phyloP scores from a whole-genome alignment of 768 basidiomycete genomes.

The Hypsizygus marmoreus region DNA sequence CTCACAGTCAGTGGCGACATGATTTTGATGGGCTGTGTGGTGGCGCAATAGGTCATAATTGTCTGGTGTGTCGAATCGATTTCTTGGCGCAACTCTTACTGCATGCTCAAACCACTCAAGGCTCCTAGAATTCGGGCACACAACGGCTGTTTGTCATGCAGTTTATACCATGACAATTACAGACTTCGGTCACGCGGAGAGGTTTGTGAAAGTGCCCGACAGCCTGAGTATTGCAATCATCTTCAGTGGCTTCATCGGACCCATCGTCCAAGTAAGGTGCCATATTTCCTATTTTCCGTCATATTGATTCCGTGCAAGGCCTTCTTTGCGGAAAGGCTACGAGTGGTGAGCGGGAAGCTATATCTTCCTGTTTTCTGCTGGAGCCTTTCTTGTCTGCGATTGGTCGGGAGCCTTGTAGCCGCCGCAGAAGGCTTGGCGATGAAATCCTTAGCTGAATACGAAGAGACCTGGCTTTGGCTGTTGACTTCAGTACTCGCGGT shows the following conservation, averaged over 20 bases:
- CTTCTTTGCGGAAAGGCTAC: too few relatives aligned
- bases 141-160: constrained; percentile 19
- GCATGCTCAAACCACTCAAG: too few relatives aligned
- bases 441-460: constrained; percentile 15
- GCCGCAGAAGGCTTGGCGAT: constrained; percentile 14
- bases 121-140: constrained; percentile 23
- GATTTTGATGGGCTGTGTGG: too few relatives aligned
- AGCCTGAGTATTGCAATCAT: constrained; percentile 20
- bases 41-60: too few relatives aligned
- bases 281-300: too few relatives aligned
- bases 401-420: constrained; percentile 14
- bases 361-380: constrained; percentile 17
- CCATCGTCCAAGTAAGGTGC: constrained; percentile 13
- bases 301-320: too few relatives aligned
- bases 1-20: neutral
- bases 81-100: too few relatives aligned
- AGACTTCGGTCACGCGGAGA: constrained; percentile 18
- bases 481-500: constrained; percentile 18
- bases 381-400: constrained; percentile 16
- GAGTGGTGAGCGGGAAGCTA: too few relatives aligned
- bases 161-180: constrained; percentile 24
- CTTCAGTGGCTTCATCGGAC: constrained; percentile 26
- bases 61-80: too few relatives aligned
- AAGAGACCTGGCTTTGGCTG: constrained; percentile 17
- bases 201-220: constrained; percentile 14